These are phyloP conservation scores for Biancaea sappan DNA, from an alignment of 306 rosid species.

Conservation along the genomic window DNA sequence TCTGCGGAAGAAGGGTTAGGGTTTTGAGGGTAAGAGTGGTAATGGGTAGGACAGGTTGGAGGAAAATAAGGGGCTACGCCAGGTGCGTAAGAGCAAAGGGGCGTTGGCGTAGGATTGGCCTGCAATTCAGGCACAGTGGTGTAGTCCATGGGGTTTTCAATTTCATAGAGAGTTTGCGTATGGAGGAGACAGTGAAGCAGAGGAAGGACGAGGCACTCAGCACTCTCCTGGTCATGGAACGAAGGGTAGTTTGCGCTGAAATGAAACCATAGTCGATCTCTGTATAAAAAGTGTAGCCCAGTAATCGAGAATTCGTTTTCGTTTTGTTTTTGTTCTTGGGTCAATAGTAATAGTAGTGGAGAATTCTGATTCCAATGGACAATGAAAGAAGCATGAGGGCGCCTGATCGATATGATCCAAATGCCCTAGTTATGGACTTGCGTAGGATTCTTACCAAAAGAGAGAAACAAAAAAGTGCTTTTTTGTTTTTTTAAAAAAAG, in stretches of 20 bases:
- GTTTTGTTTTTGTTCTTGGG: too few relatives aligned
- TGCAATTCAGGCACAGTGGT: conserved; percentile 29
- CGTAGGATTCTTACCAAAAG: not conserved
- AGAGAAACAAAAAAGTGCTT: too few relatives aligned
- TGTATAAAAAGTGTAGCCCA: not conserved
- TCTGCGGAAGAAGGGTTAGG: conserved; percentile 28
- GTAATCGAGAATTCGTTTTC: not conserved
- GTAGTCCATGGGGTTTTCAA: conserved; percentile 32
- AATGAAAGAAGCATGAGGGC: not conserved
- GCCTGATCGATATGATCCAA: not conserved
- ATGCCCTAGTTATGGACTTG: not conserved
- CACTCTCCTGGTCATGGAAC: not conserved
- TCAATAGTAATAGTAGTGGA: too few relatives aligned
- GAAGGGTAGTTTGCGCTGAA: not conserved
- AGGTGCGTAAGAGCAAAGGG: not conserved
- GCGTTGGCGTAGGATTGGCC: not conserved
- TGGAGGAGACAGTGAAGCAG: not conserved
- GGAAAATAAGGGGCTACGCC: not conserved
- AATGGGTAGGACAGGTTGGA: conserved; percentile 21
- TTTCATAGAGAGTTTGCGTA: not conserved
- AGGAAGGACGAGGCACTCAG: too few relatives aligned
- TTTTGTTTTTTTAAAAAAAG: too few relatives aligned
- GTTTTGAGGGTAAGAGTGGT: conserved; percentile 33
- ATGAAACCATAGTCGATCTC: not conserved
- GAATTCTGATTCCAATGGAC: not conserved